Conservation (phyloP, 441 rosid species). For the Eutrema salsugineum region DNA sequence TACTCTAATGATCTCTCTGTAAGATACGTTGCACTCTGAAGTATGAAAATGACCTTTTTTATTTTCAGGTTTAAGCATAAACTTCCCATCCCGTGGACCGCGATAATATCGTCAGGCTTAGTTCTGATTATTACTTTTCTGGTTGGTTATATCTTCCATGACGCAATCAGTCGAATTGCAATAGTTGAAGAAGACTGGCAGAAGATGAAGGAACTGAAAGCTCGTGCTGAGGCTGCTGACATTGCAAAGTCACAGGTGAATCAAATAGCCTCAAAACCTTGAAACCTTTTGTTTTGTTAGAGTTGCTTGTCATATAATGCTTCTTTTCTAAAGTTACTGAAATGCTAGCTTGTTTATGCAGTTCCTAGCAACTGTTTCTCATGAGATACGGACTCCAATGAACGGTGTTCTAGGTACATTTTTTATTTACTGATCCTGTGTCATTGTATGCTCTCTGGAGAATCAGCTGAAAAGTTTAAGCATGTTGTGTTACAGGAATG, state of each 20-base stretch:
- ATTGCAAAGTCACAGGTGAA: slow-evolving; percentile 93
- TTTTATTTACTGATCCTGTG: slow-evolving; percentile 5
- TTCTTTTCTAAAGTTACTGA: slow-evolving; percentile 1
- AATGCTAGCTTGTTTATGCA: slow-evolving; percentile 36
- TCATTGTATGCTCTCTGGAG: background rate
- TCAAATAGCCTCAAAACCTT: background rate
- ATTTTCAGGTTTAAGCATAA: slow-evolving; percentile 78
- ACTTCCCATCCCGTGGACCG: slow-evolving; percentile 76
- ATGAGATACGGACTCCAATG: slow-evolving; percentile 98
- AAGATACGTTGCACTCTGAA: slow-evolving; percentile 3
- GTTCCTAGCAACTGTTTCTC: slow-evolving; percentile 98
- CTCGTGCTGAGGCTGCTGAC: slow-evolving; percentile 98
- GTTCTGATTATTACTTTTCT: slow-evolving; percentile 71
- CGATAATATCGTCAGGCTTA: slow-evolving; percentile 62
- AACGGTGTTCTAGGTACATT: slow-evolving; percentile 88
- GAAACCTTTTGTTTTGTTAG: background rate
- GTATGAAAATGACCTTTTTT: slow-evolving; percentile 6
- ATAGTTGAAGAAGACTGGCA: slow-evolving; percentile 73
- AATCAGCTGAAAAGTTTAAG: slow-evolving; percentile 9
- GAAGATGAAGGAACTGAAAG: slow-evolving; percentile 77
- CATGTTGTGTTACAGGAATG: slow-evolving; percentile 63
- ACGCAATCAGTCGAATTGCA: slow-evolving; percentile 69
- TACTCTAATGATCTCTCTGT: background rate
- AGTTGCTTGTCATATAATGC: background rate
- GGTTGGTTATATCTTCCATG: slow-evolving; percentile 71